Percentiles rank a stretch among this genome's conserved stretches.
Evolutionary conservation across 352 stramenopile genomes (phyloP).

Genomic region (Stramenopiles sp.): DNA sequence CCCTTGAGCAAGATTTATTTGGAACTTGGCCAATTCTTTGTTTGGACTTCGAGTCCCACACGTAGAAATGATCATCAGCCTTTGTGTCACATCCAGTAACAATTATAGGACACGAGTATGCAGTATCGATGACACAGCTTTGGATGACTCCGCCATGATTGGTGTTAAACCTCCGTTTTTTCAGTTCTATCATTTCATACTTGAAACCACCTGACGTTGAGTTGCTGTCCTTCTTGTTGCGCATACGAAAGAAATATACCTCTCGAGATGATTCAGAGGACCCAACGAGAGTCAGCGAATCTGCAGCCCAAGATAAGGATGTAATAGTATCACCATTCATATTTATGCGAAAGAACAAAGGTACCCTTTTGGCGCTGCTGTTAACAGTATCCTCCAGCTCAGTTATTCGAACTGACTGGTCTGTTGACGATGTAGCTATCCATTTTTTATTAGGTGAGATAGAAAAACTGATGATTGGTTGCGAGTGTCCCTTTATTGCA

Average conservation of each 20-base stretch:
- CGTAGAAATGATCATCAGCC: not conserved
- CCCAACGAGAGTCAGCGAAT: not conserved
- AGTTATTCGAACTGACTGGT: not conserved
- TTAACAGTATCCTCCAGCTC: not conserved
- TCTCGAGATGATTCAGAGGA: not conserved
- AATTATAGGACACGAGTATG: not conserved
- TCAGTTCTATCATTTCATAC: not conserved
- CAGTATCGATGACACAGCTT: not conserved
- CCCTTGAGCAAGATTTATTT: not conserved
- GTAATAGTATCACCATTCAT: not conserved
- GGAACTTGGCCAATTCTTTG: not conserved
- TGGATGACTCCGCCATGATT: not conserved
- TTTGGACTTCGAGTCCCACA: not conserved
- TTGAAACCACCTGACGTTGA: not conserved
- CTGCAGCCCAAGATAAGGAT: not conserved
- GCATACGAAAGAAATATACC: not conserved
- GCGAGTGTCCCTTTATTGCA: not conserved
- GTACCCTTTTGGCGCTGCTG: not conserved
- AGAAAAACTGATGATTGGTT: not conserved
- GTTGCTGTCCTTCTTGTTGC: not conserved
- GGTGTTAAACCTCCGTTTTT: not conserved
- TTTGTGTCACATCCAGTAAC: not conserved
- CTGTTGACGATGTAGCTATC: not conserved
- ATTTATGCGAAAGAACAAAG: not conserved
- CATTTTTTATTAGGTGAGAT: not conserved